These are phyloP conservation scores for Taiozyma sp. DNA, from an alignment of 1,139 yeast species.

Conservation along the genomic window DNA sequence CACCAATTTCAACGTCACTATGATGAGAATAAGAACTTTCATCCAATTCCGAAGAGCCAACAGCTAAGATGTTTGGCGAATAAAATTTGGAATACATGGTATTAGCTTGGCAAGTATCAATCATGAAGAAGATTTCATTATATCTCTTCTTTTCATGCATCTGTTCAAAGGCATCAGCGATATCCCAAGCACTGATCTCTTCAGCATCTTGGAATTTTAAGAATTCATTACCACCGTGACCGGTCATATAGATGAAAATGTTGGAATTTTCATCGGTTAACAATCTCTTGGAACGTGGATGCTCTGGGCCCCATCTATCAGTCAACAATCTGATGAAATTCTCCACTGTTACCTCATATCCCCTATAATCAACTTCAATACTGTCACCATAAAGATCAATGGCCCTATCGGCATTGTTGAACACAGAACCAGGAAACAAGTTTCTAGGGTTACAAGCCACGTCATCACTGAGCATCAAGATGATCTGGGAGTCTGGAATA, in stretches of 20 bases:
- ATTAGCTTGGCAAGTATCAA: constrained; percentile 98
- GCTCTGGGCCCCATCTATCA: constrained; percentile 92
- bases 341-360: constrained; percentile 97
- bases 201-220: constrained; percentile 98
- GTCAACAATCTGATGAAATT: constrained; percentile 86
- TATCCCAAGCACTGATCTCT: constrained; percentile 91
- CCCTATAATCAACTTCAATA: constrained; percentile 94
- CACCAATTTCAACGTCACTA: constrained; percentile 93
- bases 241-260: constrained; percentile 92
- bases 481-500: constrained; percentile 96
- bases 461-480: constrained; percentile 93
- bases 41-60: constrained; percentile 86
- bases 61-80: constrained; percentile 89
- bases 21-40: constrained; percentile 95
- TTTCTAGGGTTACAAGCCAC: constrained; percentile 96
- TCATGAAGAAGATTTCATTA: constrained; percentile 94
- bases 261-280: constrained; percentile 92
- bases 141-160: constrained; percentile 95
- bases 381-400: constrained; percentile 91
- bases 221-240: constrained; percentile 98
- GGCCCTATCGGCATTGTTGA: constrained; percentile 91
- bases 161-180: constrained; percentile 96
- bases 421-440: constrained; percentile 94
- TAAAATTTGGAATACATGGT: constrained; percentile 93
- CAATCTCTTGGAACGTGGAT: constrained; percentile 86